Evolutionary conservation across 2,329 filamentous ascomycete species (phyloP).

Genomic region (Colletotrichum karsti): DNA sequence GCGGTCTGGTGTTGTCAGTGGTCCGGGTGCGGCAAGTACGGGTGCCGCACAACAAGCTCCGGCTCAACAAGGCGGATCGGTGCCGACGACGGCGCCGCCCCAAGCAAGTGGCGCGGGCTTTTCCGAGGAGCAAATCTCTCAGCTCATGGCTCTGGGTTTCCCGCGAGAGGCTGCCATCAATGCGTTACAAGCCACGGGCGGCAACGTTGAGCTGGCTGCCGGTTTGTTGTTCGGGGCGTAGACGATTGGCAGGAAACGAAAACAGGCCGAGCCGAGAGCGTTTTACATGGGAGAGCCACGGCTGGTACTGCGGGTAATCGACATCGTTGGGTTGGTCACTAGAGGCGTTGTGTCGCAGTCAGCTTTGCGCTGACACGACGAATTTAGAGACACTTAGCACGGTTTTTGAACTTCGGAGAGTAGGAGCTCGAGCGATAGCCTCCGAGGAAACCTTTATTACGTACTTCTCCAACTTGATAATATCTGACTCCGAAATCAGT

Average conservation of each 20-base stretch:
- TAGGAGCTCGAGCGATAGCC: background rate
- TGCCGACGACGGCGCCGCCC: conserved; percentile 33
- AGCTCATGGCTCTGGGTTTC: conserved; percentile 81
- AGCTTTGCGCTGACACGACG: background rate
- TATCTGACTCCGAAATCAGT: no score
- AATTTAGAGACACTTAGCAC: background rate
- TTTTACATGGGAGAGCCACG: conserved; percentile 3
- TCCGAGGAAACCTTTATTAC: no score
- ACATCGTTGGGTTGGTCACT: background rate
- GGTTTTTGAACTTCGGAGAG: background rate
- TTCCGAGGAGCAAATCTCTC: conserved; percentile 75
- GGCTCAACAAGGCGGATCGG: conserved; percentile 33
- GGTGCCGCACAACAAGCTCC: conserved; percentile 33
- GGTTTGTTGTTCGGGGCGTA: conserved; percentile 73
- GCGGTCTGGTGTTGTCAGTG: conserved; percentile 79
- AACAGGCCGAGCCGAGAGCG: background rate
- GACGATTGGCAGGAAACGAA: background rate
- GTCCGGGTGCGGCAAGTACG: conserved; percentile 46
- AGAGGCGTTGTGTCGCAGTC: conserved; percentile 10
- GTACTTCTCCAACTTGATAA: no score
- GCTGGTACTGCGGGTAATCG: background rate
- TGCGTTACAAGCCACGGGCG: conserved; percentile 82
- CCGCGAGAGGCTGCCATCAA: conserved; percentile 78
- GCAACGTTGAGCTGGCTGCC: conserved; percentile 90
- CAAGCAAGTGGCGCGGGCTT: conserved; percentile 44